phyloP scores from a whole-genome alignment of 73 alveolate genomes.

The Blepharisma stoltei region DNA sequence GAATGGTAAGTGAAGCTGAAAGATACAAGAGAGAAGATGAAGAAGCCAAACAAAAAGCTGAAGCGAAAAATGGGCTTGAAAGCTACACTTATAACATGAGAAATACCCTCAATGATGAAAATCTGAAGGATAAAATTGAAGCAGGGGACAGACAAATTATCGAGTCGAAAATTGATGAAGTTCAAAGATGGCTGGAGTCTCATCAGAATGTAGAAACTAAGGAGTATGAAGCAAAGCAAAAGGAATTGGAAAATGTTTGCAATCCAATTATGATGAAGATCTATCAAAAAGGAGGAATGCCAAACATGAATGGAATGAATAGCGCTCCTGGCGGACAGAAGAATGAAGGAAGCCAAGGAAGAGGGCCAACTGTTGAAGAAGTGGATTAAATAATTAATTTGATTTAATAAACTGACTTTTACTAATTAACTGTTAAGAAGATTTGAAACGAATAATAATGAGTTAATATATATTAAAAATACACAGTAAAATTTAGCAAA shows the following conservation, averaged over 20 bases:
- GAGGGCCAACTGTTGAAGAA: constrained; percentile 38
- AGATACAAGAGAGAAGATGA: constrained; percentile 88
- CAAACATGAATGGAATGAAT: too few species aligned
- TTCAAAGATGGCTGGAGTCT: constrained; percentile 62
- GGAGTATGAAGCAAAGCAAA: constrained; percentile 74
- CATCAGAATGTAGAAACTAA: constrained; percentile 64
- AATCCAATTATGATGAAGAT: constrained; percentile 89
- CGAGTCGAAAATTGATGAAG: constrained; percentile 37
- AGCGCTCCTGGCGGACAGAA: too few species aligned
- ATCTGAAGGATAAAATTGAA: constrained; percentile 71
- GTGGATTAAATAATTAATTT: constrained; percentile 12
- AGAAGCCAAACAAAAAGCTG: constrained; percentile 63
- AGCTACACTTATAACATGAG: constrained; percentile 69
- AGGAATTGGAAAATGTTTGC: constrained; percentile 70
- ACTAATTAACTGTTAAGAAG: too few species aligned
- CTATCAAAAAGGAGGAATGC: constrained; percentile 29
- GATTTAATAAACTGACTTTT: too few species aligned
- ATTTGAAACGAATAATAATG: too few species aligned
- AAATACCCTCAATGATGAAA: constrained; percentile 84
- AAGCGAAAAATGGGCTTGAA: constrained; percentile 87
- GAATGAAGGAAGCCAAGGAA: not conserved
- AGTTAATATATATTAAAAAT: too few species aligned
- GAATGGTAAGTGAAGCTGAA: constrained; percentile 83
- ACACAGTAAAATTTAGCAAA: too few species aligned
- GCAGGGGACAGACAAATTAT: constrained; percentile 74